These are phyloP conservation scores for Fusarium scirpi DNA, from an alignment of 2,329 filamentous ascomycete species.

Conservation along the genomic window DNA sequence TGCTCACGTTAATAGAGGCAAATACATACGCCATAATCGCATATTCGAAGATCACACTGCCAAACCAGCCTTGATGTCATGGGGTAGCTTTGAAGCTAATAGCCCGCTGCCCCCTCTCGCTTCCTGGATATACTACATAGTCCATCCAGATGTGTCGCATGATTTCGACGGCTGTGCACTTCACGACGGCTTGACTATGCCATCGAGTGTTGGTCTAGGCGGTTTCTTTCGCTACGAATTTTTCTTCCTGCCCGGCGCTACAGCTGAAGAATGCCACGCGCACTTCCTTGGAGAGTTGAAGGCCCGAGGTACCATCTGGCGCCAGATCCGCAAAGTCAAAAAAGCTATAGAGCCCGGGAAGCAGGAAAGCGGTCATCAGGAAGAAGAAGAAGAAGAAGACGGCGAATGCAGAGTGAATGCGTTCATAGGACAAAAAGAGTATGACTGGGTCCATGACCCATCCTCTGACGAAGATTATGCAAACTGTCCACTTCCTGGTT, in stretches of 20 bases:
- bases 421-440: neutral
- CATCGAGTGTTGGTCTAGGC: neutral
- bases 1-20: neutral
- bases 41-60: neutral
- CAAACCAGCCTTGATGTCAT: neutral
- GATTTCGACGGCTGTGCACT: neutral
- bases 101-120: neutral
- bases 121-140: neutral
- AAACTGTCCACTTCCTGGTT: neutral
- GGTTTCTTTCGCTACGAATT: neutral
- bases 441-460: neutral
- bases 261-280: slow-evolving; percentile 1
- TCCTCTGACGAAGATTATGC: neutral
- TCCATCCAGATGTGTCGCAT: neutral
- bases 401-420: neutral
- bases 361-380: neutral
- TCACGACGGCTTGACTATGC: neutral
- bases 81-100: neutral
- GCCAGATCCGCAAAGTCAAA: slow-evolving; percentile 9
- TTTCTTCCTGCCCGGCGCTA: slow-evolving; percentile 7
- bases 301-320: slow-evolving; percentile 18
- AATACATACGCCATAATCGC: neutral
- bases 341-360: slow-evolving; percentile 6
- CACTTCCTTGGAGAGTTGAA: slow-evolving; percentile 11
- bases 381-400: neutral